phyloP scores from a whole-genome alignment of 1,284 basidiomycete genomes.

The Meira miltonrushii region DNA sequence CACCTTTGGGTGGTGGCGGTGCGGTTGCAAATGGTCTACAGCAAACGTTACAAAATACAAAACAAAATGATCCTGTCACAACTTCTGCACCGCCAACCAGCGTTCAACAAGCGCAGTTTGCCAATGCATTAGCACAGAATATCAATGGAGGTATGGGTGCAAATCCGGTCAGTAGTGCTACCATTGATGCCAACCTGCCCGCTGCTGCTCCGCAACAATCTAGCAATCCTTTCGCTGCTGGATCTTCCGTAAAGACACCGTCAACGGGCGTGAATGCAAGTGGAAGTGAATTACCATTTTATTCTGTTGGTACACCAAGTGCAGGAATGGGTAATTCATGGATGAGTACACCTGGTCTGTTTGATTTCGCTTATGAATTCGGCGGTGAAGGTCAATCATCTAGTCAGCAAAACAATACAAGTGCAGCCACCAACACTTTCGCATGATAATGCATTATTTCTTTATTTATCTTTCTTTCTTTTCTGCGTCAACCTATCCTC shows the following conservation, averaged over 20 bases:
- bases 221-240: background rate
- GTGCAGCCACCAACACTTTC: background rate
- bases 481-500: background rate
- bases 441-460: background rate
- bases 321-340: constrained; percentile 26
- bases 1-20: background rate
- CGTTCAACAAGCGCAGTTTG: constrained; percentile 1
- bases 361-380: constrained; percentile 10
- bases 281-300: background rate
- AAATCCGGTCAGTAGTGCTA: background rate
- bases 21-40: background rate
- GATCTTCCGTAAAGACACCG: background rate
- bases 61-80: background rate
- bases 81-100: background rate
- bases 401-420: background rate
- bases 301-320: constrained; percentile 26
- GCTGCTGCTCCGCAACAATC: background rate
- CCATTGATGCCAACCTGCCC: background rate
- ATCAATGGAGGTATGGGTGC: background rate
- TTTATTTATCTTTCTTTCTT: background rate
- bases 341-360: constrained; percentile 10
- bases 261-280: background rate
- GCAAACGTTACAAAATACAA: background rate
- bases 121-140: background rate
- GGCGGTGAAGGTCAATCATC: background rate